Conservation (phyloP, 2,329 filamentous ascomycete species). For the Fusarium solani-melongenae region DNA sequence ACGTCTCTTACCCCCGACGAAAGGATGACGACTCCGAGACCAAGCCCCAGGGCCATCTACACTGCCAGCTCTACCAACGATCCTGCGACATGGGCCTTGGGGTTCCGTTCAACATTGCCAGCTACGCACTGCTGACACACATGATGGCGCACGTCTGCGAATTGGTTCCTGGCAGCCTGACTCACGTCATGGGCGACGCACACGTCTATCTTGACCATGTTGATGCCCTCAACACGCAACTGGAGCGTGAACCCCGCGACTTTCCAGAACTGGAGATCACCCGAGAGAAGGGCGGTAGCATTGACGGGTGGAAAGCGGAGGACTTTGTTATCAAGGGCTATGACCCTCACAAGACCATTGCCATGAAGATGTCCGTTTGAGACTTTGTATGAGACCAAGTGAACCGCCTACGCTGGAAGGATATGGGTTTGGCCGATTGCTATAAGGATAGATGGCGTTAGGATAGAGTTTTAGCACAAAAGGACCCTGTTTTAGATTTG, state of each 20-base stretch:
- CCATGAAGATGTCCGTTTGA: constrained; percentile 97
- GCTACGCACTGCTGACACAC: constrained; percentile 92
- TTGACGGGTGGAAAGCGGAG: constrained; percentile 90
- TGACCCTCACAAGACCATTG: constrained; percentile 88
- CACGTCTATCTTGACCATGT: constrained; percentile 96
- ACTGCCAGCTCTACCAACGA: constrained; percentile 92
- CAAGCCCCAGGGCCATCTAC: constrained; percentile 74
- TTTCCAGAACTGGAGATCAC: constrained; percentile 85
- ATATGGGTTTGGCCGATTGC: neutral
- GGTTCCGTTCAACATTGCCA: constrained; percentile 97
- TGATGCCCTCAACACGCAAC: constrained; percentile 83
- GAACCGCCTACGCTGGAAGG: neutral
- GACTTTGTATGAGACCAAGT: constrained; percentile 61
- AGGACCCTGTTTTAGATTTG: neutral
- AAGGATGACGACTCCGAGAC: constrained; percentile 43
- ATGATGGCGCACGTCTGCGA: constrained; percentile 93
- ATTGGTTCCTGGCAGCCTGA: constrained; percentile 85
- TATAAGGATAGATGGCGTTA: constrained; percentile 32
- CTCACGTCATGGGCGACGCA: constrained; percentile 98
- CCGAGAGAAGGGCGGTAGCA: constrained; percentile 74
- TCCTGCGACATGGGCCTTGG: constrained; percentile 97
- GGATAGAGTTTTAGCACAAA: constrained; percentile 8
- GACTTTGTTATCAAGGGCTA: constrained; percentile 92
- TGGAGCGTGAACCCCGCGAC: constrained; percentile 80
- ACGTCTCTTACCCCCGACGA: constrained; percentile 77